Evolutionary conservation across 2,329 filamentous ascomycete species (phyloP).

Genomic region (Seiridium cupressi): DNA sequence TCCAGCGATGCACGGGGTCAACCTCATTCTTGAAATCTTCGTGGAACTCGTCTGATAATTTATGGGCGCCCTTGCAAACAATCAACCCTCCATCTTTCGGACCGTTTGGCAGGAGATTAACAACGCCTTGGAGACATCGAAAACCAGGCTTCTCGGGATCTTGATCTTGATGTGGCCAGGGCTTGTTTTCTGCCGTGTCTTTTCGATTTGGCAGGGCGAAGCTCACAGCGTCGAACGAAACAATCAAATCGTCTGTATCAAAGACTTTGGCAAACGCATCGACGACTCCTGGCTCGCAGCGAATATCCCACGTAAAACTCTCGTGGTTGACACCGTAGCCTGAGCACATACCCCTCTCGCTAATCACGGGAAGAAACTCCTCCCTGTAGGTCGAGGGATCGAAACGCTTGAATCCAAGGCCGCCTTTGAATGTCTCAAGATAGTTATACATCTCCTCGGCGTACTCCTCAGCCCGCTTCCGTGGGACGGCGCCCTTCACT

Average conservation of each 20-base stretch:
- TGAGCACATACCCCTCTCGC: constrained; percentile 47
- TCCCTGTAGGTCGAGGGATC: constrained; percentile 33
- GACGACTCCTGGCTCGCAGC: constrained; percentile 45
- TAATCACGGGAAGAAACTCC: constrained; percentile 35
- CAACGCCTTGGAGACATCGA: constrained; percentile 49
- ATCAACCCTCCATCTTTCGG: constrained; percentile 32
- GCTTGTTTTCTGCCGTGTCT: constrained; percentile 34
- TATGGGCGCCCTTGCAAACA: constrained; percentile 27
- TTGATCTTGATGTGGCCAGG: constrained; percentile 46
- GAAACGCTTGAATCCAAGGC: constrained; percentile 26
- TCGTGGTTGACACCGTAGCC: constrained; percentile 46
- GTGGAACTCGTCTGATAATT: constrained; percentile 32
- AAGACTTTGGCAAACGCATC: constrained; percentile 44
- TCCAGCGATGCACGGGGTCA: constrained; percentile 32
- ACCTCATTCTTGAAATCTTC: constrained; percentile 23
- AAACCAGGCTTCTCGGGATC: constrained; percentile 43
- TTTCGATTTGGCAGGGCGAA: constrained; percentile 34
- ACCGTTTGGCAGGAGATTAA: constrained; percentile 38
- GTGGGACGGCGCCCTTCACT: constrained; percentile 21
- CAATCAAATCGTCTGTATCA: constrained; percentile 42
- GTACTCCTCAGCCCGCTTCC: constrained; percentile 15
- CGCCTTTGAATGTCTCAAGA: constrained; percentile 8
- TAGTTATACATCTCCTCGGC: constrained; percentile 14
- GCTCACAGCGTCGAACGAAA: constrained; percentile 48
- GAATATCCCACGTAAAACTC: constrained; percentile 46